Evolutionary conservation across 495 filamentous ascomycete species (phyloP), one percentile per base, ranked within the genome.

Genomic region (Xeromyces bisporus): DNA sequence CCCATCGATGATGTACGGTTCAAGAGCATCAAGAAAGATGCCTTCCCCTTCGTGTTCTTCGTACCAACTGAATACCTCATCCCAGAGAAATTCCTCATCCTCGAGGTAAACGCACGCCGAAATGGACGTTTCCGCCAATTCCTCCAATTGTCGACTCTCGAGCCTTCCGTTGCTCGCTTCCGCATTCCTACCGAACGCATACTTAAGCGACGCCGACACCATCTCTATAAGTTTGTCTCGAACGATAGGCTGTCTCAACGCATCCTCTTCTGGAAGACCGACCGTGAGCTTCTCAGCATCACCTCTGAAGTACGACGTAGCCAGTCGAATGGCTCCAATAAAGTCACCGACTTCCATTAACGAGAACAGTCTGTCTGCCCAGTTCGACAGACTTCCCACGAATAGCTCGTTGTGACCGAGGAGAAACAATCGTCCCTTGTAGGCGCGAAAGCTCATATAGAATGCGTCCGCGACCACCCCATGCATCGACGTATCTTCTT

Each of bases 401-500:
- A 82, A 78, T 6, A 93, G 55, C 43, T 96, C 89, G 47, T 80
- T 83, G 58, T 80, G 82, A 24, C 87, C 87, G 13, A 97, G 62
- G 8, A 96, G 60, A 46, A 96, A 97, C 26, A 93, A 60, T 8
- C 89, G 73, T 10, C 91, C 85, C 53, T 96, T 97, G 52, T 94
- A 94, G 3, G 81, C 71, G 37, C 80, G 81, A 51, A 96, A 86
- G 48, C 91, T 94, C 77, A 93, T 93, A 46, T 89, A 80, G 42
- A 93, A 97, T 10, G 91, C 89, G 60, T 97, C 91, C 9, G 87
- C 87, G 26, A 97, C 82, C 12, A 93, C 84, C 1, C 86, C 85
- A 53, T 94, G 89, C 77, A 93, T 84, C 2, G 80, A 78, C 2
- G 69, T 67, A 37, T 93, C 82, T 25, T 86, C 75, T 44, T 92